Conservation (phyloP, 2,329 filamentous ascomycete genomes). For the Penicillium sp. region DNA sequence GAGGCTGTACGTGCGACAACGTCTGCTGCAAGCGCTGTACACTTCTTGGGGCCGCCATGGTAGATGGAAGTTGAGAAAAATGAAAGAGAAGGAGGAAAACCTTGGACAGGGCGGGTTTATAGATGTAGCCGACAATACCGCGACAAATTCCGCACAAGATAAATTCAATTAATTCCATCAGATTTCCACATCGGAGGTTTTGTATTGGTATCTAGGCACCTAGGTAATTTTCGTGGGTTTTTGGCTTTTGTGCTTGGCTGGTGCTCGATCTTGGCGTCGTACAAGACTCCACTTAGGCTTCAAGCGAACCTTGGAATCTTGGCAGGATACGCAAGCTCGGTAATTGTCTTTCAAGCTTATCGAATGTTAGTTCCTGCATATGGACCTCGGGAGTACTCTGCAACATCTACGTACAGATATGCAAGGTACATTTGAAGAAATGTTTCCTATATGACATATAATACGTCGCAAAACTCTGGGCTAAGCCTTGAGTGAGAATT, state of each 20-base stretch:
- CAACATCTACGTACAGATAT: not conserved
- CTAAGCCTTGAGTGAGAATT: not conserved
- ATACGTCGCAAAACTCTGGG: not conserved
- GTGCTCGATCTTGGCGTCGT: not conserved
- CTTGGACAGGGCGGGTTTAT: conserved; percentile 8
- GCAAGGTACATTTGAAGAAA: not conserved
- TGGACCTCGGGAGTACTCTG: not conserved
- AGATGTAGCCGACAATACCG: conserved; percentile 10
- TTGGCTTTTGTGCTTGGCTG: conserved; percentile 6
- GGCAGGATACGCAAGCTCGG: conserved; percentile 1
- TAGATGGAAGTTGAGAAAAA: not conserved
- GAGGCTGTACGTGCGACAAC: conserved; percentile 26
- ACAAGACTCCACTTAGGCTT: not conserved
- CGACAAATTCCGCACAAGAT: conserved; percentile 3
- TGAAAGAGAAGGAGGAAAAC: not conserved
- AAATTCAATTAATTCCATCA: conserved; percentile 6
- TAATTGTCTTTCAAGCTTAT: too few relatives aligned
- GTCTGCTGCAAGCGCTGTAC: conserved; percentile 32
- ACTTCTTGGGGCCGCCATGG: conserved; percentile 23
- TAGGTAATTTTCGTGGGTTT: not conserved
- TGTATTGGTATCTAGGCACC: not conserved
- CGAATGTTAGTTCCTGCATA: not conserved
- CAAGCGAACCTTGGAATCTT: conserved; percentile 6
- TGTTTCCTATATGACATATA: not conserved
- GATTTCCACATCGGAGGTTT: conserved; percentile 9